These are phyloP conservation scores for Acanthochlamys bracteata DNA, from an alignment of 106 monocot genomes.

Conservation along the genomic window DNA sequence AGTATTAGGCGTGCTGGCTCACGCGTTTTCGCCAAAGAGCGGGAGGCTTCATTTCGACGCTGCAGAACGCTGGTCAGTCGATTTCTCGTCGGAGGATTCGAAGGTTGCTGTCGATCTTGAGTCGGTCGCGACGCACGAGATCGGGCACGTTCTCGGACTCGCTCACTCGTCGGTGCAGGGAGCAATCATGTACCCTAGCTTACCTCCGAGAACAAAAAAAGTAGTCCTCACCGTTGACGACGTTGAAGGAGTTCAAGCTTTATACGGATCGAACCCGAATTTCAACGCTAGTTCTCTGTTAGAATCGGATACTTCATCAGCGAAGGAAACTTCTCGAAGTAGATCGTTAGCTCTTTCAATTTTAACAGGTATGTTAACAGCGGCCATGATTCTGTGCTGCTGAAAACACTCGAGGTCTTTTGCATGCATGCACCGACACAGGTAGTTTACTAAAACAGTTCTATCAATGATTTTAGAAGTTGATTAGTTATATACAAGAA, in stretches of 20 bases:
- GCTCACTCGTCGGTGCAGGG: constrained; percentile 60
- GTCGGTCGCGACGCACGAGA: constrained; percentile 94
- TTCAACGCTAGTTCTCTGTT: constrained; percentile 49
- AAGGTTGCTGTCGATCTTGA: constrained; percentile 70
- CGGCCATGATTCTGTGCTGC: no score
- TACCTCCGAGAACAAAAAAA: constrained; percentile 57
- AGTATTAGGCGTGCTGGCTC: constrained; percentile 67
- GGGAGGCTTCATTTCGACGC: constrained; percentile 82
- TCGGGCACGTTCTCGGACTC: constrained; percentile 81
- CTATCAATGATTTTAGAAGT: no score
- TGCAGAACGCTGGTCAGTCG: constrained; percentile 77
- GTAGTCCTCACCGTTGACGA: constrained; percentile 61
- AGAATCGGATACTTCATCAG: constrained; percentile 46
- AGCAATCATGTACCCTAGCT: constrained; percentile 85
- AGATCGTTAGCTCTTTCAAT: no score
- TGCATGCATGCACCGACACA: no score
- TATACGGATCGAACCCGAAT: constrained; percentile 83
- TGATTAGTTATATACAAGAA: no score
- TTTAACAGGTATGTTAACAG: no score
- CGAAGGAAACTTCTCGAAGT: background rate
- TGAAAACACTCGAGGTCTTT: no score
- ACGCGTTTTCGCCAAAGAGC: constrained; percentile 87
- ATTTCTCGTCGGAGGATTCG: constrained; percentile 42
- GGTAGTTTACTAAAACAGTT: no score
- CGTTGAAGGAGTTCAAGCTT: constrained; percentile 59